Conservation (phyloP, 139 green algal species). For the Trebouxia sp. region DNA sequence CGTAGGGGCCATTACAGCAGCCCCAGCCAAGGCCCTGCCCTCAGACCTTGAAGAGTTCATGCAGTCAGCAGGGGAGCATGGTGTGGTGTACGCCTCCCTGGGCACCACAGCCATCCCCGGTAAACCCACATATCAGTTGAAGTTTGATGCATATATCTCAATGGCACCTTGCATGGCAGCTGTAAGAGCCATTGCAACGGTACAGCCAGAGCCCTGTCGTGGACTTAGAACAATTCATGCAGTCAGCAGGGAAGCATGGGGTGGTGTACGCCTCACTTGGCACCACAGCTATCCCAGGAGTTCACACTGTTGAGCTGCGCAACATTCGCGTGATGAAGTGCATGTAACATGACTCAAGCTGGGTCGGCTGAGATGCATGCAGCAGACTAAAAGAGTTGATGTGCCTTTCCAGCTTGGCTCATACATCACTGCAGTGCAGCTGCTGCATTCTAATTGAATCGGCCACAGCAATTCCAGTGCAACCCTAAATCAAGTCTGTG, state of each 20-base stretch:
- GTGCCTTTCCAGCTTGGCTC: no score
- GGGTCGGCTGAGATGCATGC: no score
- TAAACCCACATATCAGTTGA: no score
- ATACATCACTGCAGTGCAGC: no score
- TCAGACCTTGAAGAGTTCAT: slow-evolving; percentile 4
- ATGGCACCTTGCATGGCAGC: not conserved
- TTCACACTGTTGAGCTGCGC: no score
- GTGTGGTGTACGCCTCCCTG: slow-evolving; percentile 29
- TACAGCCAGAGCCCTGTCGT: not conserved
- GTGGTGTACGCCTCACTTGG: slow-evolving; percentile 31
- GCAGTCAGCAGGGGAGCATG: slow-evolving; percentile 22
- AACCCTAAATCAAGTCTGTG: no score
- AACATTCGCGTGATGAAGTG: no score
- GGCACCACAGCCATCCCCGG: slow-evolving; percentile 19
- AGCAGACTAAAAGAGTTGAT: no score
- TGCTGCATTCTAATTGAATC: no score
- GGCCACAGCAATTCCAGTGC: no score
- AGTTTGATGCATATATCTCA: not conserved
- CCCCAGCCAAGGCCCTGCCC: slow-evolving; percentile 8
- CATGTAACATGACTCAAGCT: no score
- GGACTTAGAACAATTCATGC: not conserved
- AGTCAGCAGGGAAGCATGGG: slow-evolving; percentile 19
- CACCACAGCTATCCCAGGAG: slow-evolving; percentile 11
- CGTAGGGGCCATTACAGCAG: slow-evolving; percentile 12
- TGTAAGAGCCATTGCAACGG: not conserved